A percentile compares a stretch with the other conserved stretches of the same genome.
phyloP scores from a whole-genome alignment of 139 green algal species.

The Pleodorina starrii region DNA sequence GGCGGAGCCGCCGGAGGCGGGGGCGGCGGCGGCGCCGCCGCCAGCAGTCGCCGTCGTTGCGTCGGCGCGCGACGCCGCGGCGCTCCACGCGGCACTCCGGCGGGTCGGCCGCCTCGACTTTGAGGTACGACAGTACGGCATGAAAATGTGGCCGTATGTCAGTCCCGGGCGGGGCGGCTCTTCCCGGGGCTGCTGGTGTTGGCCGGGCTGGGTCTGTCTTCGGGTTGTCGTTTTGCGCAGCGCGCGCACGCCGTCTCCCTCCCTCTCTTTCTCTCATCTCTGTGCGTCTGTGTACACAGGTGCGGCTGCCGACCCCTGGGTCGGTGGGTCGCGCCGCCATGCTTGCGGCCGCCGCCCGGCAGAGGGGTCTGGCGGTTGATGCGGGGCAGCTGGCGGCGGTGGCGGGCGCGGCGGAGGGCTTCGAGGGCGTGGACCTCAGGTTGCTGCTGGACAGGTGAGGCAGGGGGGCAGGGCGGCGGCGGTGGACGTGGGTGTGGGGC shows the following conservation, averaged over 20 bases:
- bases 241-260: too few relatives aligned
- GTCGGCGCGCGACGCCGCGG: constrained; percentile 34
- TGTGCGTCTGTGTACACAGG: too few relatives aligned
- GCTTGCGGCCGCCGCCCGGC: constrained; percentile 57
- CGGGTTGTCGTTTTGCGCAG: too few relatives aligned
- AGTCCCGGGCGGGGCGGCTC: too few relatives aligned
- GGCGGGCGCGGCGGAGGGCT: constrained; percentile 76
- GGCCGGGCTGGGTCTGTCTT: too few relatives aligned
- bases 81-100: constrained; percentile 56
- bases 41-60: constrained; percentile 42
- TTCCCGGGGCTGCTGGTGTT: too few relatives aligned
- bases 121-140: too few relatives aligned
- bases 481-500: too few relatives aligned
- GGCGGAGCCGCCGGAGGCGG: neutral
- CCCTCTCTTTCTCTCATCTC: too few relatives aligned
- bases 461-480: too few relatives aligned
- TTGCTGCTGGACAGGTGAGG: constrained; percentile 77
- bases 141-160: too few relatives aligned
- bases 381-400: constrained; percentile 37
- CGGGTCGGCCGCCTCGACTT: constrained; percentile 71
- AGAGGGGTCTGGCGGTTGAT: constrained; percentile 43
- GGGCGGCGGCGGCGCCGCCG: neutral
- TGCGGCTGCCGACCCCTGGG: constrained; percentile 66
- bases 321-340: constrained; percentile 65
- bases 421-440: constrained; percentile 80